These are phyloP conservation scores for Golovinomyces cichoracearum DNA, from an alignment of 2,329 filamentous ascomycete genomes.

Conservation along the genomic window DNA sequence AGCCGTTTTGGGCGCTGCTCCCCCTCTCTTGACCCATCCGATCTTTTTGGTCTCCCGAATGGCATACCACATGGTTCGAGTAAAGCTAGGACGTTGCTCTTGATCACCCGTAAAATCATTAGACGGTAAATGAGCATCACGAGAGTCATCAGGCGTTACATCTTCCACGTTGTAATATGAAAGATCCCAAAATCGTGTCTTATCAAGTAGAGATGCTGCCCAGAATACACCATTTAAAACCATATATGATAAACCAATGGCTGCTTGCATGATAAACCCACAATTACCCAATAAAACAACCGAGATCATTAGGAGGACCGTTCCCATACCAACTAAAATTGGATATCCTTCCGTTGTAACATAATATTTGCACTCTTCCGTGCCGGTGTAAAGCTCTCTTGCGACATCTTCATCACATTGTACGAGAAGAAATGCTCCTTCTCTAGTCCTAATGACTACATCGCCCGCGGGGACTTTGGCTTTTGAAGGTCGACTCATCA, in stretches of 20 bases:
- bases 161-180: slow-evolving; percentile 22
- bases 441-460: slow-evolving; percentile 33
- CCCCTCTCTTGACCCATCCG: slow-evolving; percentile 26
- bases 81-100: slow-evolving; percentile 24
- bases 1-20: slow-evolving; percentile 25
- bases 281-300: slow-evolving; percentile 37
- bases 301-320: slow-evolving; percentile 32
- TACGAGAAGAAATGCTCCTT: slow-evolving; percentile 32
- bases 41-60: slow-evolving; percentile 27
- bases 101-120: slow-evolving; percentile 9
- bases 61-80: slow-evolving; percentile 31
- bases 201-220: slow-evolving; percentile 17
- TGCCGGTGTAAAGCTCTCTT: slow-evolving; percentile 35
- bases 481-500: slow-evolving; percentile 25
- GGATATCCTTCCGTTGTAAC: slow-evolving; percentile 23
- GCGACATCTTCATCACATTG: slow-evolving; percentile 32
- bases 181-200: slow-evolving; percentile 30
- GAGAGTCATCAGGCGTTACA: slow-evolving; percentile 19
- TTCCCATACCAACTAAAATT: slow-evolving; percentile 29
- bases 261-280: slow-evolving; percentile 32
- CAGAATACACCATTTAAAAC: slow-evolving; percentile 34
- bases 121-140: slow-evolving; percentile 15
- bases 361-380: slow-evolving; percentile 31
- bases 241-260: slow-evolving; percentile 31
- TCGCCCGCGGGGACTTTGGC: slow-evolving; percentile 25